A percentile compares a stretch with the other conserved stretches of the same genome.
Evolutionary conservation across 176 grass and related monocot genomes (phyloP).

Genomic region (Phoenix dactylifera): DNA sequence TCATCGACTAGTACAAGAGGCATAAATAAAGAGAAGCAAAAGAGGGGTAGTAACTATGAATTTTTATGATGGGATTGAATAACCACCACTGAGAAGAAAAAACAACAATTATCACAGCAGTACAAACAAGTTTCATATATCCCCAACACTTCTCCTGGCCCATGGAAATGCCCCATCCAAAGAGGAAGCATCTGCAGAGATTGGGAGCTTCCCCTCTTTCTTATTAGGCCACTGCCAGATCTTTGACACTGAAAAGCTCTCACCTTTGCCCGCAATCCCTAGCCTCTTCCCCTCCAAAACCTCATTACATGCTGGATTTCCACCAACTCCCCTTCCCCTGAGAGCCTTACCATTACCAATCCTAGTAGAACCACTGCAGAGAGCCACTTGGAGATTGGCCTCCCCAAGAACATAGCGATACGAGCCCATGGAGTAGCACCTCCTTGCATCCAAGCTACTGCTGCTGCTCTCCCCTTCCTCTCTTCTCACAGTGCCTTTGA

Average conservation of each 20-base stretch:
- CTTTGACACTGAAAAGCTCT: slow-evolving; percentile 97
- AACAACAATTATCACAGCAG: background rate
- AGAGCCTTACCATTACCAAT: slow-evolving; percentile 7
- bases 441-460: slow-evolving; percentile 48
- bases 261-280: slow-evolving; percentile 55
- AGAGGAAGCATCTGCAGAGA: slow-evolving; percentile 40
- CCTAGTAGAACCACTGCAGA: slow-evolving; percentile 16
- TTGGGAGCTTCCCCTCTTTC: slow-evolving; percentile 43
- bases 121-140: background rate
- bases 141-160: slow-evolving; percentile 4
- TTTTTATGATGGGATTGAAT: background rate
- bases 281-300: slow-evolving; percentile 42
- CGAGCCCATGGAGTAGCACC: slow-evolving; percentile 84
- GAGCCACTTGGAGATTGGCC: slow-evolving; percentile 43
- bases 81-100: background rate
- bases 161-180: slow-evolving; percentile 43
- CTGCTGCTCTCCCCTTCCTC: slow-evolving; percentile 56
- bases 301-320: background rate
- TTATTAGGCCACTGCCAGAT: slow-evolving; percentile 87
- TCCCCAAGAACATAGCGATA: slow-evolving; percentile 71
- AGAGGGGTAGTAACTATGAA: background rate
- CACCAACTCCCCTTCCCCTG: slow-evolving; percentile 14
- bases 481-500: background rate
- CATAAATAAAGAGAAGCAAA: background rate
- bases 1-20: too few relatives aligned